Conservation (phyloP, 2,329 filamentous ascomycete genomes). For the Curvularia sp. region DNA sequence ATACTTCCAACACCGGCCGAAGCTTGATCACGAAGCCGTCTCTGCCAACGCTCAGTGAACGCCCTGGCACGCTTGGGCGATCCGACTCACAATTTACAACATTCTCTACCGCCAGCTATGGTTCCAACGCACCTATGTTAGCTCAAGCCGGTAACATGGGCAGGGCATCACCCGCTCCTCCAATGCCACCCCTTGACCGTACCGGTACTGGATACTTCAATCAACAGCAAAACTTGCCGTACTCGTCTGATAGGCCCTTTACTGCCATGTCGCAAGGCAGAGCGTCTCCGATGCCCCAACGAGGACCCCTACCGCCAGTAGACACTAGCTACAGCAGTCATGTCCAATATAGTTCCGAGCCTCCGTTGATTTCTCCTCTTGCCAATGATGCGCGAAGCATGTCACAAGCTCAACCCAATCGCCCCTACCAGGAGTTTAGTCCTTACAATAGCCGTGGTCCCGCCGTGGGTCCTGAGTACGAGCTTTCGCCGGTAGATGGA, state of each 20-base stretch:
- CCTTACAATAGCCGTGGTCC: conserved; percentile 43
- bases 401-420: conserved; percentile 21
- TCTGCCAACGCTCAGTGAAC: conserved; percentile 52
- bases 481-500: conserved; percentile 47
- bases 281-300: conserved; percentile 37
- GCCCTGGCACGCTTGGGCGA: conserved; percentile 48
- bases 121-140: conserved; percentile 69
- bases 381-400: conserved; percentile 28
- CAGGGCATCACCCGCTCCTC: conserved; percentile 38
- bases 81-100: conserved; percentile 64
- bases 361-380: conserved; percentile 33
- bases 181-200: conserved; percentile 41
- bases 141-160: conserved; percentile 68
- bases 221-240: conserved; percentile 29
- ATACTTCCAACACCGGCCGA: conserved; percentile 54
- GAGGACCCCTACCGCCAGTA: conserved; percentile 39
- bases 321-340: conserved; percentile 38
- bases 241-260: conserved; percentile 37
- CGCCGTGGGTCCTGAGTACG: conserved; percentile 38
- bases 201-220: conserved; percentile 40
- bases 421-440: conserved; percentile 40
- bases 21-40: conserved; percentile 49
- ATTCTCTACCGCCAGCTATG: conserved; percentile 63
- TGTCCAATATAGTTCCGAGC: conserved; percentile 34
- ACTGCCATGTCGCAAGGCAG: conserved; percentile 43